These are phyloP conservation scores for Cicer cuneatum DNA, from an alignment of 306 rosid genomes.

Conservation along the genomic window DNA sequence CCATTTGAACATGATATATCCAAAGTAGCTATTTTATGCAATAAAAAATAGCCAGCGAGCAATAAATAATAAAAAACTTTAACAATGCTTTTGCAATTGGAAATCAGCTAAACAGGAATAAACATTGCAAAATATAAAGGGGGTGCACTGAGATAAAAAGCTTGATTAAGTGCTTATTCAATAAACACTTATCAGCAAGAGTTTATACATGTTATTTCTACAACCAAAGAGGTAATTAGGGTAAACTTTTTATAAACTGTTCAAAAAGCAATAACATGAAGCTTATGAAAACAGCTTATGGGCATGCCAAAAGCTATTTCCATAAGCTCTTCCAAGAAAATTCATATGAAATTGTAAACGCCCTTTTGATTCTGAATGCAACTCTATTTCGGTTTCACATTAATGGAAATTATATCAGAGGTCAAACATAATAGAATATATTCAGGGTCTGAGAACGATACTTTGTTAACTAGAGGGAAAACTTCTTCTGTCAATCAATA, in stretches of 20 bases:
- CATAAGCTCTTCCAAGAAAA: not conserved
- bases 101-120: not conserved
- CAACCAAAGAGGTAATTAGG: not conserved
- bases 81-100: conserved; percentile 5
- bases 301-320: not conserved
- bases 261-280: not conserved
- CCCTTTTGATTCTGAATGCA: not conserved
- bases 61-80: not conserved
- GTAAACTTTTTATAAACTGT: not conserved
- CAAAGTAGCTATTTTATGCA: not conserved
- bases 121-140: conserved; percentile 2
- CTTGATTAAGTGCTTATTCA: not conserved
- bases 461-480: not conserved
- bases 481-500: not conserved
- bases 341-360: not conserved
- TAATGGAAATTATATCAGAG: not conserved
- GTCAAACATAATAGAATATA: conserved; percentile 34
- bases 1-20: conserved; percentile 9
- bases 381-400: conserved; percentile 8
- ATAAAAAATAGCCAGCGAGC: conserved; percentile 9
- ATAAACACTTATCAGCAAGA: not conserved
- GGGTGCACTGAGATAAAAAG: not conserved
- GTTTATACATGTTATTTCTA: not conserved
- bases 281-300: not conserved
- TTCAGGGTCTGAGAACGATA: not conserved